phyloP scores from a whole-genome alignment of 345 rosid species.

The Syzygium oleosum region DNA sequence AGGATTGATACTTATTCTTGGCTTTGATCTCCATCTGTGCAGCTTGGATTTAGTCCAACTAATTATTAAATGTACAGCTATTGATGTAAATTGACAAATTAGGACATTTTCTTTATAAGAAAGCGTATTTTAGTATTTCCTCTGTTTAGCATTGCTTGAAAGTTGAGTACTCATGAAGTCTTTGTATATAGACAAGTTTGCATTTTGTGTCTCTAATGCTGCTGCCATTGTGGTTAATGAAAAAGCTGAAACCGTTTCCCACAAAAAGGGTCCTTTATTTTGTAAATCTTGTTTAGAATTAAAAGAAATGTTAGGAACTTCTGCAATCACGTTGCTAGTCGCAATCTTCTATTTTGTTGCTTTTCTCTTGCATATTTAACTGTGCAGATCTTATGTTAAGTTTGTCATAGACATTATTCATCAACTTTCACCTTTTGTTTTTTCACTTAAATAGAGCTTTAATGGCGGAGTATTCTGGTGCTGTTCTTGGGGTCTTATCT shows the following conservation, averaged over 20 bases:
- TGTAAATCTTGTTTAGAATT: neutral
- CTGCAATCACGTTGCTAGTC: neutral
- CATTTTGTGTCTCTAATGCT: neutral
- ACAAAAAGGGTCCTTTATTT: neutral
- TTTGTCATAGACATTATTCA: too few species aligned
- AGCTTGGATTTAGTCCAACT: neutral
- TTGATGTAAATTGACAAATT: neutral
- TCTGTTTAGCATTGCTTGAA: neutral
- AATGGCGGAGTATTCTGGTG: slow-evolving; percentile 96
- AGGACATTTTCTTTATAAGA: neutral
- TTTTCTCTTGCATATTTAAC: neutral
- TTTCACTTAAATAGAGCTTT: slow-evolving; percentile 40
- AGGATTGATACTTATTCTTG: neutral
- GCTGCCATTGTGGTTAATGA: neutral
- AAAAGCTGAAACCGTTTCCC: neutral
- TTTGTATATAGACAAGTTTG: neutral
- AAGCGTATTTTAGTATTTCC: neutral
- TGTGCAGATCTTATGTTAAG: neutral
- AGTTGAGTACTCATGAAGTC: neutral
- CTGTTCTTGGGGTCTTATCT: slow-evolving; percentile 93
- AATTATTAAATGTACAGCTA: neutral
- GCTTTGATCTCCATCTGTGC: neutral
- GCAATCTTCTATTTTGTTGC: neutral
- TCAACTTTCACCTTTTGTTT: neutral
- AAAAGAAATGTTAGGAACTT: neutral